Evolutionary conservation across 805 yeast species (phyloP).

Genomic region (Saccharomycopsis sp.): DNA sequence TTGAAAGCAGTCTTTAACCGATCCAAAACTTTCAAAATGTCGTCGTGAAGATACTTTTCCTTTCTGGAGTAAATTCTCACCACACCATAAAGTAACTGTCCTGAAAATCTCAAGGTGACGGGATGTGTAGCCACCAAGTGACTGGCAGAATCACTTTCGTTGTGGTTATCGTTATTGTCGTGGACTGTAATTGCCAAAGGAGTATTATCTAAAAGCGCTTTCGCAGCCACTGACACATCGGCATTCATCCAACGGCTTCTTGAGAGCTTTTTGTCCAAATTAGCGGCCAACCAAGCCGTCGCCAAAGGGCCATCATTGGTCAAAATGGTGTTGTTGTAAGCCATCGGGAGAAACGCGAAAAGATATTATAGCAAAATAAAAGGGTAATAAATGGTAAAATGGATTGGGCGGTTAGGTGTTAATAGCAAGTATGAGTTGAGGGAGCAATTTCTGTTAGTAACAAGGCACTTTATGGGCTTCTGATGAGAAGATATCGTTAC

Average conservation of each 20-base stretch:
- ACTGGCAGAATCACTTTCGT: background rate
- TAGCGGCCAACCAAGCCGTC: constrained; percentile 89
- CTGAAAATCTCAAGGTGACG: constrained; percentile 71
- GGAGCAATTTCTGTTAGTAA: no score
- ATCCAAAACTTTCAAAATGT: constrained; percentile 66
- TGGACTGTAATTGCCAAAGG: constrained; percentile 21
- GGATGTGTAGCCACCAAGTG: constrained; percentile 34
- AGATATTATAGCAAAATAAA: background rate
- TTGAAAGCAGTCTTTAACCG: constrained; percentile 62
- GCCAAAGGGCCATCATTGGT: constrained; percentile 78
- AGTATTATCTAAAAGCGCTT: constrained; percentile 45
- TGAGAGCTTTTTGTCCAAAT: constrained; percentile 67
- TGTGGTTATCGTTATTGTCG: background rate
- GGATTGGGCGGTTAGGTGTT: no score
- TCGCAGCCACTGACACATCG: constrained; percentile 55
- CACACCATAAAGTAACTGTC: constrained; percentile 79
- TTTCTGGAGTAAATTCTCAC: constrained; percentile 80
- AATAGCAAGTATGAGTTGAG: no score
- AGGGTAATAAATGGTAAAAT: no score
- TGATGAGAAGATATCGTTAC: no score
- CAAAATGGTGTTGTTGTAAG: constrained; percentile 26
- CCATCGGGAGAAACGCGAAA: background rate
- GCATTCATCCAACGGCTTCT: constrained; percentile 67
- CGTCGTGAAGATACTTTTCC: constrained; percentile 74
- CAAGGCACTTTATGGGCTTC: no score